Conservation (phyloP, 2,329 filamentous ascomycete genomes). For the Nemania diffusa region DNA sequence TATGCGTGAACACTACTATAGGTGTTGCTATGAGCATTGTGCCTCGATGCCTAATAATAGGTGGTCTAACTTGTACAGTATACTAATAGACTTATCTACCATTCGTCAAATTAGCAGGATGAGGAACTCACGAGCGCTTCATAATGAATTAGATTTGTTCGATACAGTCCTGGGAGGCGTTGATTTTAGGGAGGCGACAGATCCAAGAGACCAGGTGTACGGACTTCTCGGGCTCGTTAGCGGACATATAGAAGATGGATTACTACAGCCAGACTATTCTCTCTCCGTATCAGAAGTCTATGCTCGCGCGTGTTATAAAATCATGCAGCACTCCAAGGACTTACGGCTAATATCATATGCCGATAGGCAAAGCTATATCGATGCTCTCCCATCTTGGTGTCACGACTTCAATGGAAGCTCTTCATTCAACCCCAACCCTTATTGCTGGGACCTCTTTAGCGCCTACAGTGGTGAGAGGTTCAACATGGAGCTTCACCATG, state of each 20-base stretch:
- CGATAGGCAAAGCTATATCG: background rate
- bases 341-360: background rate
- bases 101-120: background rate
- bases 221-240: constrained; percentile 1
- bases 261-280: constrained; percentile 7
- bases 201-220: constrained; percentile 7
- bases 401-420: constrained; percentile 4
- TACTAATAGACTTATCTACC: background rate
- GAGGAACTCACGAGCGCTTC: background rate
- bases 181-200: constrained; percentile 3
- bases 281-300: background rate
- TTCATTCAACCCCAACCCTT: constrained; percentile 9
- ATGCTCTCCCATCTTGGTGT: constrained; percentile 2
- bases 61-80: background rate
- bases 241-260: background rate
- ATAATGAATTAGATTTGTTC: background rate
- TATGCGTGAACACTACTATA: constrained; percentile 1
- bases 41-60: background rate
- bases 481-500: background rate
- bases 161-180: background rate
- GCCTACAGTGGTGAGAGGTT: background rate
- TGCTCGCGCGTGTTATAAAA: background rate
- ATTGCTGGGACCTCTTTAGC: background rate
- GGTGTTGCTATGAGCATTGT: background rate
- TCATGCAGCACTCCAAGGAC: background rate